Evolutionary conservation across 202 grass and related monocot genomes (phyloP).

Genomic region (Hordeum pubiflorum): DNA sequence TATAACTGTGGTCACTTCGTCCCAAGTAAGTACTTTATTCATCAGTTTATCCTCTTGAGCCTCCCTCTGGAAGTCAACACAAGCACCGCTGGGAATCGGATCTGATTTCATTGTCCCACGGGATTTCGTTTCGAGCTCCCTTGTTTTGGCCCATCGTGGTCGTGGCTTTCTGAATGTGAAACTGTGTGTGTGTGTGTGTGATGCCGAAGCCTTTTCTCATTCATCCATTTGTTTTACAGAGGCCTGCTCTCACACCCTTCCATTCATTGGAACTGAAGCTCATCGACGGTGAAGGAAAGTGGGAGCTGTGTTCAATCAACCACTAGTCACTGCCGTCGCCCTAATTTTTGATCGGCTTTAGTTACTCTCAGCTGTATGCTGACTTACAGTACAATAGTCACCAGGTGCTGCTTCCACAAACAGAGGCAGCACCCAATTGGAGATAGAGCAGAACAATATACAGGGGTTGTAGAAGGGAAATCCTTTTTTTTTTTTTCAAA

Average conservation of each 20-base stretch:
- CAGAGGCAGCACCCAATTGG: constrained; percentile 8
- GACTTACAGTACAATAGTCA: not conserved
- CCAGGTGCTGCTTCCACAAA: not conserved
- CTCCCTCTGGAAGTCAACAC: not conserved
- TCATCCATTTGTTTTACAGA: constrained; percentile 35
- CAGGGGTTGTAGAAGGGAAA: not conserved
- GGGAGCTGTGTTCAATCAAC: constrained; percentile 72
- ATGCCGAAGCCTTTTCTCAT: not conserved
- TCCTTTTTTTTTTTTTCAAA: not conserved
- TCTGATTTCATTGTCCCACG: not conserved
- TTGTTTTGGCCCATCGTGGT: not conserved
- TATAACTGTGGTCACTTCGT: constrained; percentile 93
- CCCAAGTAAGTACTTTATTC: constrained; percentile 49
- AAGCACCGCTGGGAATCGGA: no score
- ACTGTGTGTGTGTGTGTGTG: not conserved
- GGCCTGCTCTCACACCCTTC: constrained; percentile 87
- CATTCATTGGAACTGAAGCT: constrained; percentile 89
- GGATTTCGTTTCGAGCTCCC: not conserved
- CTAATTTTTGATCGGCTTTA: constrained; percentile 13
- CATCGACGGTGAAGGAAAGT: constrained; percentile 96
- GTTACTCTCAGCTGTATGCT: constrained; percentile 7
- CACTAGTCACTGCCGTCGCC: constrained; percentile 22
- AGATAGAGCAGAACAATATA: not conserved
- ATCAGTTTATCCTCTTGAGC: not conserved
- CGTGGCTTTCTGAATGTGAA: not conserved